Evolutionary conservation across 2,329 filamentous ascomycete genomes (phyloP).

Genomic region (Triangularia verruculosa): DNA sequence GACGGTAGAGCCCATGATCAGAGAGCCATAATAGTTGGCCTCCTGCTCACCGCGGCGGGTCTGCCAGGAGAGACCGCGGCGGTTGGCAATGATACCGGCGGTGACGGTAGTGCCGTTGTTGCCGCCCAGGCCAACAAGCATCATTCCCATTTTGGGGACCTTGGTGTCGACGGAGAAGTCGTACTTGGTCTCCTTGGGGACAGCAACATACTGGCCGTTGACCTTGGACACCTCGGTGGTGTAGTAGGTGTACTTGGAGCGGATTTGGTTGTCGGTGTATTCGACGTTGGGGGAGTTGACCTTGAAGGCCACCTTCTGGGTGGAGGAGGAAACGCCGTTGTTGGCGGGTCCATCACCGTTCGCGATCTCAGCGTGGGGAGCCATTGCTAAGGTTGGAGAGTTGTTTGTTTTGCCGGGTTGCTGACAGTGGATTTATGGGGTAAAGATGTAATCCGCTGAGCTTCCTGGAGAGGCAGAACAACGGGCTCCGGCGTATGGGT

Average conservation of each 20-base stretch:
- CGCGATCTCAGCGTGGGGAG: slow-evolving; percentile 76
- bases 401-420: slow-evolving; percentile 27
- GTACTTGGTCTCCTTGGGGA: slow-evolving; percentile 84
- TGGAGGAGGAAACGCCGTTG: slow-evolving; percentile 41
- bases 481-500: slow-evolving; percentile 95
- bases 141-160: slow-evolving; percentile 89
- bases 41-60: slow-evolving; percentile 82
- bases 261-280: slow-evolving; percentile 86
- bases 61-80: slow-evolving; percentile 81
- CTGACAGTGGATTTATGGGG: slow-evolving; percentile 45
- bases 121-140: slow-evolving; percentile 96
- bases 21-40: slow-evolving; percentile 97
- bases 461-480: slow-evolving; percentile 85
- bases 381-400: slow-evolving; percentile 58
- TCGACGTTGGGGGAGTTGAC: slow-evolving; percentile 90
- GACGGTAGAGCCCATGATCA: slow-evolving; percentile 95
- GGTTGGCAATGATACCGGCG: slow-evolving; percentile 94
- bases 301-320: slow-evolving; percentile 58
- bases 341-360: slow-evolving; percentile 56
- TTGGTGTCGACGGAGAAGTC: slow-evolving; percentile 97
- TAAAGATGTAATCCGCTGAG: slow-evolving; percentile 66
- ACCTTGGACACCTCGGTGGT: slow-evolving; percentile 78
- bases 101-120: slow-evolving; percentile 99
- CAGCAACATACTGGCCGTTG: slow-evolving; percentile 76
- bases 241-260: slow-evolving; percentile 92